Evolutionary conservation across 176 grass and related monocot species (phyloP), one percentile per base, ranked within the genome.

Genomic region (Elaeis guineensis): DNA sequence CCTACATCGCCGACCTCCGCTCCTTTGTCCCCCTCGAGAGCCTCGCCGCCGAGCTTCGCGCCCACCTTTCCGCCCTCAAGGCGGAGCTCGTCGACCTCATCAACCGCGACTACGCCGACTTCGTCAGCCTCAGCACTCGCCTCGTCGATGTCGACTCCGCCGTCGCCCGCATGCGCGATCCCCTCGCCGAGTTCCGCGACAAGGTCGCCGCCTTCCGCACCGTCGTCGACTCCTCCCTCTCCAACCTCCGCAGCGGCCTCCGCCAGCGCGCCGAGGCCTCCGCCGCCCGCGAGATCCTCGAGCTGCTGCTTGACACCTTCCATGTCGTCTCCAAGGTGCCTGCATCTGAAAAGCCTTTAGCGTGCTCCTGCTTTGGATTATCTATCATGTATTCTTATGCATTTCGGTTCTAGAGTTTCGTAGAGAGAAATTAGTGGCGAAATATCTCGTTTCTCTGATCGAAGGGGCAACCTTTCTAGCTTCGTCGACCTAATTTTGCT

Each of bases 261-360:
- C 72, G 86, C 24, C 84, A 87, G 54, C 79, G 88, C 0, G 67
- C 84, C 1, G 88, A 87, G 0, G 84, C 94, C 0, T 72, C 84
- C 1, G 78, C 77, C 0, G 76, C 84, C 0, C 85, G 88, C 30
- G 88, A 98, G 72, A 76, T 98, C 18, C 88, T 98, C 22, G 88
- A 92, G 84, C 71, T 90, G 28, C 77, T 98, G 35, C 94, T 98
- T n/a, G 94, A 98, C 69, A 86, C 94, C 16, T 92, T 89, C 16
- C 94, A 98, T 63, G 88, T 98, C 53, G 88, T 98, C 39, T 98
- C 88, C 52, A 98, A 98, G 84, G 94, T 98, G n/a, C 25, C 16
- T 50, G 1, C 12, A 32, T 70, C 17, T 49, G 50, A 50, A 53
- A 50, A 53, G 7, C 23, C 65, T 32, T 67, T 54, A 56, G 11